These are phyloP conservation scores for Leishmania martiniquensis DNA, from an alignment of 208 protist species.

Conservation along the genomic window DNA sequence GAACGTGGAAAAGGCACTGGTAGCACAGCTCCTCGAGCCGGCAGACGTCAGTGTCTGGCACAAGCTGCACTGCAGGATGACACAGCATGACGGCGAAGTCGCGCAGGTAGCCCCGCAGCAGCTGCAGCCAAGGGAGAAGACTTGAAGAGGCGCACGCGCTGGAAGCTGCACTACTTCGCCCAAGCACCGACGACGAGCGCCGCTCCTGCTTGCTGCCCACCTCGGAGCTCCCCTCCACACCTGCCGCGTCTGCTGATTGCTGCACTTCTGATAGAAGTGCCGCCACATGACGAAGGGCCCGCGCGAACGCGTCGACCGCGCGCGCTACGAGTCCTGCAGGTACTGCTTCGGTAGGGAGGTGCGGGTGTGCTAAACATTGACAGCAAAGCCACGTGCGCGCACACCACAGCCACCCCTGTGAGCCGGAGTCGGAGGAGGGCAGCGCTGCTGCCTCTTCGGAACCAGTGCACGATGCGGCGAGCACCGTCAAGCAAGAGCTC, in stretches of 20 bases:
- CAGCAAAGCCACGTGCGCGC: conserved; percentile 52
- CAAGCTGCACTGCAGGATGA: conserved; percentile 44
- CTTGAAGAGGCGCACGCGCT: neutral
- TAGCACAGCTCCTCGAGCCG: conserved; percentile 81
- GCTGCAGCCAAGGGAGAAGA: conserved; percentile 47
- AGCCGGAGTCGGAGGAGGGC: neutral
- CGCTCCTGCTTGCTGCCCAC: neutral
- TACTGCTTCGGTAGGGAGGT: conserved; percentile 47
- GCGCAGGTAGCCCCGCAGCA: conserved; percentile 57
- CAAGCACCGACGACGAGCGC: neutral
- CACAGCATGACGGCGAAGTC: conserved; percentile 48
- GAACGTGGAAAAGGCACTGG: conserved; percentile 56
- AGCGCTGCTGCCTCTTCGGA: neutral
- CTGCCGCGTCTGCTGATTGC: conserved; percentile 12
- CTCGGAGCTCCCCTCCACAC: neutral
- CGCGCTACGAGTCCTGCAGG: conserved; percentile 48
- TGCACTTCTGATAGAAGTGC: conserved; percentile 16
- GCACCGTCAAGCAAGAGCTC: conserved; percentile 30
- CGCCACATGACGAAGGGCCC: conserved; percentile 40
- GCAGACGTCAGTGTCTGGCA: conserved; percentile 51
- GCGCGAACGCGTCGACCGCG: conserved; percentile 48
- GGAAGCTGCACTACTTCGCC: neutral
- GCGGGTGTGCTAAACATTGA: conserved; percentile 52
- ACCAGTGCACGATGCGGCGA: conserved; percentile 11
- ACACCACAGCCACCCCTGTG: conserved; percentile 6